These are phyloP conservation scores for Pseudognaphalium luteoalbum DNA, from an alignment of 129 eudicot genomes.

Conservation along the genomic window DNA sequence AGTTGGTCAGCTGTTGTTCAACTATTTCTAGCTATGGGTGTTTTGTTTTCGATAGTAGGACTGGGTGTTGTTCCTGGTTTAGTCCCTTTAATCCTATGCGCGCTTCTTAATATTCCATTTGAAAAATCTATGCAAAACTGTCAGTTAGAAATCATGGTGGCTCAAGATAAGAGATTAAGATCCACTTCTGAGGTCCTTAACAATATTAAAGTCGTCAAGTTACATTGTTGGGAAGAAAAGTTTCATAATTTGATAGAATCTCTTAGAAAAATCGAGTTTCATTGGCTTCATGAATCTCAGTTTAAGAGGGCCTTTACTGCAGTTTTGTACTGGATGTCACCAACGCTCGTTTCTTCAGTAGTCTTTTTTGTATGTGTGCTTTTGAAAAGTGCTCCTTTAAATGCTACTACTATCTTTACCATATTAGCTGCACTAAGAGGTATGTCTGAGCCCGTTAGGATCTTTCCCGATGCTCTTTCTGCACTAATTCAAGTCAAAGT, in stretches of 20 bases:
- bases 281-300: constrained; percentile 52
- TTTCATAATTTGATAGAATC: constrained; percentile 50
- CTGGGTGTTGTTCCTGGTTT: constrained; percentile 52
- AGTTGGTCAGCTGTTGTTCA: no score
- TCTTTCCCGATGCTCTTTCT: constrained; percentile 69
- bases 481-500: constrained; percentile 65
- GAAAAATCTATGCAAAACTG: constrained; percentile 52
- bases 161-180: constrained; percentile 67
- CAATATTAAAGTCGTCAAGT: constrained; percentile 80
- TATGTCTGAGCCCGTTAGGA: constrained; percentile 67
- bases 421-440: constrained; percentile 55
- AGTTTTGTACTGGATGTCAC: constrained; percentile 64
- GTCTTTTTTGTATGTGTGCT: constrained; percentile 52
- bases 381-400: constrained; percentile 51
- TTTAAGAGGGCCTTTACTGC: constrained; percentile 41
- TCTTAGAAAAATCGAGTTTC: constrained; percentile 50
- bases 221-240: constrained; percentile 81
- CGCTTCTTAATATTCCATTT: constrained; percentile 55
- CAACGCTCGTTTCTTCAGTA: constrained; percentile 60
- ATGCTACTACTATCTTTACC: constrained; percentile 68
- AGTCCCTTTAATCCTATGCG: constrained; percentile 51
- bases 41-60: constrained; percentile 49
- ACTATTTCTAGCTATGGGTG: constrained; percentile 16
- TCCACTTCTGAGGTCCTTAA: constrained; percentile 72
- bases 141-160: constrained; percentile 52